Conservation (phyloP, 139 green algal genomes). For the Chlorella vulgaris region DNA sequence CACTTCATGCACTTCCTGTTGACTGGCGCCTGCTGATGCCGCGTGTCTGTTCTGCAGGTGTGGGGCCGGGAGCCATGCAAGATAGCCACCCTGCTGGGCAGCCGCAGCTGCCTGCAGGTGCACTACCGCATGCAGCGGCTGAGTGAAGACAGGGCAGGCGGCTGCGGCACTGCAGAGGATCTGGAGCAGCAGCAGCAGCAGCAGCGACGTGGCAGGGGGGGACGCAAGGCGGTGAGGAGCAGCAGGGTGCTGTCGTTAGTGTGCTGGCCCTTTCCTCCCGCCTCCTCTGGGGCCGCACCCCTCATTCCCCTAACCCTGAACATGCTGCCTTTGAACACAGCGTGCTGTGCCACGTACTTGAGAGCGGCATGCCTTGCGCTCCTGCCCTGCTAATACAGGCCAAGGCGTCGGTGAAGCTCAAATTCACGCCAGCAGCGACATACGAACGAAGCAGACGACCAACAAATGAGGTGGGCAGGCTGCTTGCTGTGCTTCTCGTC, state of each 20-base stretch:
- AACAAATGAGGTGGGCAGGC: background rate
- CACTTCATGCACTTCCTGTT: background rate
- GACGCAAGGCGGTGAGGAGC: slow-evolving; percentile 18
- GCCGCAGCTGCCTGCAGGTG: slow-evolving; percentile 43
- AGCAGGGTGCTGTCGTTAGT: too few relatives aligned
- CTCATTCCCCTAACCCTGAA: background rate
- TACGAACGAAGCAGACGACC: slow-evolving; percentile 7
- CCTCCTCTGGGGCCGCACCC: background rate
- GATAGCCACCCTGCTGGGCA: slow-evolving; percentile 46
- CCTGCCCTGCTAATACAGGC: too few relatives aligned
- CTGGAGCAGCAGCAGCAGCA: background rate
- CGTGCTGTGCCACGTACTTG: too few relatives aligned
- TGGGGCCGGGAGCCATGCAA: slow-evolving; percentile 50
- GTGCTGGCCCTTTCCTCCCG: too few relatives aligned
- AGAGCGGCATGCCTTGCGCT: too few relatives aligned
- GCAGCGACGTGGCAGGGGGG: background rate
- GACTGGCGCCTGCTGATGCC: background rate
- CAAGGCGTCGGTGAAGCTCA: background rate
- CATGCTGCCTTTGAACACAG: too few relatives aligned
- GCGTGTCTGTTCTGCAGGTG: slow-evolving; percentile 13
- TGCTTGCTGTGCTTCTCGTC: background rate
- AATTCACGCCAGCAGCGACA: background rate
- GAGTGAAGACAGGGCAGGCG: background rate
- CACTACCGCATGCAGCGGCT: slow-evolving; percentile 4
- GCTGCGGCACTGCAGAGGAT: background rate